phyloP scores from a whole-genome alignment of 2,329 filamentous ascomycete species.

The Ilyonectria destructans region DNA sequence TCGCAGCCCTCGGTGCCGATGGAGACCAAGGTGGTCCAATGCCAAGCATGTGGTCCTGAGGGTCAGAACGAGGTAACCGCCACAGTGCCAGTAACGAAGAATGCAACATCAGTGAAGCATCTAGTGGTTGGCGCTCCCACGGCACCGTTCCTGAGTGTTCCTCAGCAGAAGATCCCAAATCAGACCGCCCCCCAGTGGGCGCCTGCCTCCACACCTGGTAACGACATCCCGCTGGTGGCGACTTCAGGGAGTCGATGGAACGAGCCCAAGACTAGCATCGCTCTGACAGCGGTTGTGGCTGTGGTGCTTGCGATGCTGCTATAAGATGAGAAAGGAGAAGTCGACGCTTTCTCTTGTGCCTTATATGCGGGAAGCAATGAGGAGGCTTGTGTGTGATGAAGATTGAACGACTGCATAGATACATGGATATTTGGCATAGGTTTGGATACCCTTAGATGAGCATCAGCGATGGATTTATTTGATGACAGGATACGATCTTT shows the following conservation, averaged over 20 bases:
- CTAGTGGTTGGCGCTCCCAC: not conserved
- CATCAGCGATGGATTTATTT: not conserved
- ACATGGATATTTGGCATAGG: constrained; percentile 17
- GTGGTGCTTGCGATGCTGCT: constrained; percentile 33
- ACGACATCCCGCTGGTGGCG: constrained; percentile 26
- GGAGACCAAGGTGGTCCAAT: constrained; percentile 43
- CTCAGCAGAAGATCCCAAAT: not conserved
- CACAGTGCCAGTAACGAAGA: constrained; percentile 42
- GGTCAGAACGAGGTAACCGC: constrained; percentile 45
- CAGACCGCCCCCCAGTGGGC: not conserved
- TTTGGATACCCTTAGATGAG: constrained; percentile 20
- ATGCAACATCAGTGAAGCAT: constrained; percentile 7
- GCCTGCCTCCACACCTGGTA: not conserved
- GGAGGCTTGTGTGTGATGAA: not conserved
- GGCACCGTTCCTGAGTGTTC: not conserved
- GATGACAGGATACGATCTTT: not conserved
- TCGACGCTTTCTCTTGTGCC: not conserved
- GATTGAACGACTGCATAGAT: not conserved
- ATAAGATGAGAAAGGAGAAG: constrained; percentile 5
- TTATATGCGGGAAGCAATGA: not conserved
- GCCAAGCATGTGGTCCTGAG: constrained; percentile 42
- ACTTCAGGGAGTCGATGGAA: constrained; percentile 32
- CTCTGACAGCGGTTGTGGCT: constrained; percentile 30
- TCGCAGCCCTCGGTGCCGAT: constrained; percentile 38
- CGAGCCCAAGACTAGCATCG: constrained; percentile 29